phyloP scores from a whole-genome alignment of 306 rosid genomes.

The Prosopis cineraria region DNA sequence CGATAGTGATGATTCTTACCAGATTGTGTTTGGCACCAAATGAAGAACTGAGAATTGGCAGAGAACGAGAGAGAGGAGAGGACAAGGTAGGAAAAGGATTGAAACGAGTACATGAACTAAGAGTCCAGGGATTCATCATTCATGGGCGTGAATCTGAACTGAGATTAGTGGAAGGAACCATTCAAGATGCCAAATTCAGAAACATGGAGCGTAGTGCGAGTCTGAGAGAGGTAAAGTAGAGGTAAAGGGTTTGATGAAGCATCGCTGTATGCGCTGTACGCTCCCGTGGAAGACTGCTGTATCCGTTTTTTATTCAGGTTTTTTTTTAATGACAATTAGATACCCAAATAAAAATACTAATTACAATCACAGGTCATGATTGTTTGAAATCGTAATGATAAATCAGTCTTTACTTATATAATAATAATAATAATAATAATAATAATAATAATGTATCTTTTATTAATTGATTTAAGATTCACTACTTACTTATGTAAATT shows the following conservation, averaged over 20 bases:
- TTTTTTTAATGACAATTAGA: no score
- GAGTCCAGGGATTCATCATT: constrained; percentile 18
- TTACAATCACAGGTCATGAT: no score
- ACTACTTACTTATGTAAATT: no score
- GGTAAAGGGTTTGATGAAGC: neutral
- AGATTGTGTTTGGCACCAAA: constrained; percentile 28
- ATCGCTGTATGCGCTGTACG: neutral
- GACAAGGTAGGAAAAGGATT: neutral
- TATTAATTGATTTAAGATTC: no score
- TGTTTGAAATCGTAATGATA: no score
- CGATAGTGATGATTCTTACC: neutral
- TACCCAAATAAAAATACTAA: no score
- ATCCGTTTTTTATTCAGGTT: no score
- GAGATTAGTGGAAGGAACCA: neutral
- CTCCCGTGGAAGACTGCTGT: neutral
- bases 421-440: no score
- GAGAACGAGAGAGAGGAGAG: neutral
- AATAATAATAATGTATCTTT: no score
- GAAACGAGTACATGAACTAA: constrained; percentile 19
- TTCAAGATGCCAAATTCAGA: neutral
- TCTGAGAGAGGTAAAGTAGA: no score
- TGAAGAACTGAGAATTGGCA: neutral
- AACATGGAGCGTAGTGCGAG: no score
- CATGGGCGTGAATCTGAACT: neutral
- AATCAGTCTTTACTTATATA: no score